Evolutionary conservation across 805 yeast species (phyloP).

Genomic region (Yarrowia osloensis): DNA sequence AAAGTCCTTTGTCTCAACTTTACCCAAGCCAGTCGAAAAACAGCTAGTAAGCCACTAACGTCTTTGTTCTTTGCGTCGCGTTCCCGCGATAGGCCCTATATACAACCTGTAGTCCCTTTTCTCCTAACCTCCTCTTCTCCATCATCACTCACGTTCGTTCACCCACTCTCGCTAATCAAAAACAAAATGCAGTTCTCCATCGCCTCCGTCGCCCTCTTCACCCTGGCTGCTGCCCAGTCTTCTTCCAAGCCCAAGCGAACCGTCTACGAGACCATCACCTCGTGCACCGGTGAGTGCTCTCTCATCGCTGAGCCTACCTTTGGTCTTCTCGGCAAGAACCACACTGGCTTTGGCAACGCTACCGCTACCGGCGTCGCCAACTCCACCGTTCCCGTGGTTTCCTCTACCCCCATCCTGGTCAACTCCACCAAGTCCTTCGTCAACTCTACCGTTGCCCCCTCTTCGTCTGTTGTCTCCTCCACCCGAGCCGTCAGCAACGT

Average conservation of each 20-base stretch:
- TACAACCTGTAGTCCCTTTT: background rate
- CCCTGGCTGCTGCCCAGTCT: constrained; percentile 27
- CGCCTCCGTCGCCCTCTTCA: constrained; percentile 17
- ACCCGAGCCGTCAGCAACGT: background rate
- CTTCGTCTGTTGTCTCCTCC: background rate
- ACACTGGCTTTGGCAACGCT: constrained; percentile 10
- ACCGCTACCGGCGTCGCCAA: constrained; percentile 16
- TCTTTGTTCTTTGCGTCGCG: constrained; percentile 22
- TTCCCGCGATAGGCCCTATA: background rate
- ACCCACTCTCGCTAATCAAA: background rate
- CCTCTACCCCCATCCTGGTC: background rate
- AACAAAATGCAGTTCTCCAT: constrained; percentile 12
- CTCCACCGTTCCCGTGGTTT: constrained; percentile 4
- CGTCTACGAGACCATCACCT: constrained; percentile 20
- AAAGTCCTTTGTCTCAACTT: background rate
- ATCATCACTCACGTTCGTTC: constrained; percentile 13
- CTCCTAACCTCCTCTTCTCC: constrained; percentile 18
- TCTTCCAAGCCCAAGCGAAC: constrained; percentile 25
- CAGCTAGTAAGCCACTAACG: constrained; percentile 3
- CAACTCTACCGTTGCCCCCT: constrained; percentile 13
- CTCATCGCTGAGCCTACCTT: background rate
- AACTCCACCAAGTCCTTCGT: constrained; percentile 3
- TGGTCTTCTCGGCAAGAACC: constrained; percentile 12
- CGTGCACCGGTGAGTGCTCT: constrained; percentile 22
- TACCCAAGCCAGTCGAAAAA: background rate